Base-by-base conservation (phyloP, 169 alveolate genomes). In the Plasmodium cynomolgi region DNA sequence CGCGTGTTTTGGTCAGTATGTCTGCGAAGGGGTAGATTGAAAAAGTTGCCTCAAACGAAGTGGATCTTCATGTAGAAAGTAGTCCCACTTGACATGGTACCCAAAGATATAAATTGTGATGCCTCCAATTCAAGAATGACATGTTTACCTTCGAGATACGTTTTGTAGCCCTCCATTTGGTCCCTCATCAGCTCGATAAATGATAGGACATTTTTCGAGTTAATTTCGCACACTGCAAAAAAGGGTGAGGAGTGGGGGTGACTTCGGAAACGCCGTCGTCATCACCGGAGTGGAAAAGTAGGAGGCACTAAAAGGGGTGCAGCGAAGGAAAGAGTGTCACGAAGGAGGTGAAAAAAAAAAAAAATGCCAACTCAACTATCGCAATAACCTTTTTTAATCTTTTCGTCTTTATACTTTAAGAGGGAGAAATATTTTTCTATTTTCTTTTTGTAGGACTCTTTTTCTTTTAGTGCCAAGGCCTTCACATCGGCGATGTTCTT, bases 101-200 rank as follows among this genome's bases (percentile, higher is more conserved):
- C 17, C 77, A 26, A 68, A 26, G 37, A 3, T 68, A 11, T 68
- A 29, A n/a, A 68, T 68, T 68, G 37, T 68, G 15, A 20, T 1
- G 37, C 9, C 7, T 26, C 4, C 77, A 68, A n/a, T 33, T 41
- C 1, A 26, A 7, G 62, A 68, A 82, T 15, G 74, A n/a, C 54
- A 20, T 20, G 26, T 13, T 17, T 85, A 85, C 93, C 84, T 75
- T 85, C 93, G 23, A 85, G 39, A 20, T 85, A 85, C 20, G 80
- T 75, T 85, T 75, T 85, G 50, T 85, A 85, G 15, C 93, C 93
- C 29, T 85, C 93, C 84, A 74, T 73, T 75, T 85, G 93, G 62
- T 85, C 62, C 44, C 84, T 74, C 84, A 85, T 74, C n/a, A 85
- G 9, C 2, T 47, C 31, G 26, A 85, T 73, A 54, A 85, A 77